Percentiles rank a stretch among this genome's conserved stretches.
Conservation (phyloP, 441 rosid genomes). For the Mallotus repandus region DNA sequence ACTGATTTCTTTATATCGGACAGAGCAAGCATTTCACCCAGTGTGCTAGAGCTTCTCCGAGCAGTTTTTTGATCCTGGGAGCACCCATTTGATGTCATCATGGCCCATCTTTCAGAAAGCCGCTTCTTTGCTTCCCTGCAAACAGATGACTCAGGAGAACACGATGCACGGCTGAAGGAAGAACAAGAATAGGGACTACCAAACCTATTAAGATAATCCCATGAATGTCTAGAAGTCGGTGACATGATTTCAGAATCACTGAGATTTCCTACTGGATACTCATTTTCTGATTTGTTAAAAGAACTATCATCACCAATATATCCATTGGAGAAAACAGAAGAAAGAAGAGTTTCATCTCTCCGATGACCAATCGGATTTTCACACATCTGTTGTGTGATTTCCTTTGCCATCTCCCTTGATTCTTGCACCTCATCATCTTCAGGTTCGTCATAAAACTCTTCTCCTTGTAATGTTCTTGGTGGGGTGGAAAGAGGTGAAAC, state of each 20-base stretch:
- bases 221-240: slow-evolving; percentile 74
- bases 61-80: slow-evolving; percentile 52
- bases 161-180: slow-evolving; percentile 71
- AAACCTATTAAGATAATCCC: slow-evolving; percentile 76
- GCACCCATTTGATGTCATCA: slow-evolving; percentile 63
- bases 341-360: slow-evolving; percentile 66
- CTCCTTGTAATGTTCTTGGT: slow-evolving; percentile 39
- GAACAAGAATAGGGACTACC: slow-evolving; percentile 69
- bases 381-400: slow-evolving; percentile 47
- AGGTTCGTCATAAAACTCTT: slow-evolving; percentile 42
- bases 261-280: slow-evolving; percentile 54
- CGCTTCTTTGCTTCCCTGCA: slow-evolving; percentile 93
- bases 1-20: slow-evolving; percentile 55
- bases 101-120: slow-evolving; percentile 96
- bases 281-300: slow-evolving; percentile 67
- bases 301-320: slow-evolving; percentile 82
- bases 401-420: slow-evolving; percentile 64
- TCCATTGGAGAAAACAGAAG: slow-evolving; percentile 83
- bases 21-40: slow-evolving; percentile 97
- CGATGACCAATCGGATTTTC: slow-evolving; percentile 54
- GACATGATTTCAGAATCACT: slow-evolving; percentile 84
- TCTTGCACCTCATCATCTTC: slow-evolving; percentile 49
- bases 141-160: slow-evolving; percentile 90
- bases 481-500: slow-evolving; percentile 47
- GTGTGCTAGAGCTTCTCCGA: slow-evolving; percentile 75